Percentiles rank a stretch among this genome's conserved stretches.
Conservation (phyloP, 1,284 basidiomycete species). For the Puccinia horiana region DNA sequence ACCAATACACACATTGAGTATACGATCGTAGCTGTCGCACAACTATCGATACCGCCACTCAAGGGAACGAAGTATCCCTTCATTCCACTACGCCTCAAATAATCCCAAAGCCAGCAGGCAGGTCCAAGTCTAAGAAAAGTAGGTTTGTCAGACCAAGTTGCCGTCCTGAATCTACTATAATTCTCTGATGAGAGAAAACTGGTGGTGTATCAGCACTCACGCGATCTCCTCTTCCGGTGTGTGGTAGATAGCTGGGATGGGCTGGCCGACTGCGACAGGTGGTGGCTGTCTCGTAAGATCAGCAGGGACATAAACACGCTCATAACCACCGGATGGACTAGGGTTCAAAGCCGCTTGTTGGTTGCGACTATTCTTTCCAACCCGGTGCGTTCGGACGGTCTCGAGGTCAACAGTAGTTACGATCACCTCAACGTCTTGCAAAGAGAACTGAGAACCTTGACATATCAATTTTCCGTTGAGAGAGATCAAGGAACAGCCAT, state of each 20-base stretch:
- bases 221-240: constrained; percentile 49
- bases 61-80: constrained; percentile 46
- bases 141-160: background rate
- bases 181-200: background rate
- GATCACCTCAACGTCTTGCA: constrained; percentile 46
- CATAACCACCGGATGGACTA: background rate
- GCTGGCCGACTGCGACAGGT: background rate
- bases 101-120: constrained; percentile 50
- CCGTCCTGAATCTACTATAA: background rate
- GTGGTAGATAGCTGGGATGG: constrained; percentile 27
- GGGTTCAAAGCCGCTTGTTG: constrained; percentile 27
- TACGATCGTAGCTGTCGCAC: constrained; percentile 44
- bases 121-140: constrained; percentile 44
- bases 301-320: constrained; percentile 28
- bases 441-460: constrained; percentile 48
- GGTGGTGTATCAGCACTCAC: background rate
- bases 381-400: constrained; percentile 29
- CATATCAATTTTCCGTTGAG: constrained; percentile 44
- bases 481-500: constrained; percentile 46
- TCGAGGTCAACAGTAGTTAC: constrained; percentile 40
- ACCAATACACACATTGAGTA: constrained; percentile 49
- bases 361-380: constrained; percentile 39
- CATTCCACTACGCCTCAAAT: constrained; percentile 46
- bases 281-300: constrained; percentile 18
- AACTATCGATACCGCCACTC: constrained; percentile 49